These are phyloP conservation scores for Tetrahymena malaccensis DNA, from an alignment of 73 alveolate genomes.

Conservation along the genomic window DNA sequence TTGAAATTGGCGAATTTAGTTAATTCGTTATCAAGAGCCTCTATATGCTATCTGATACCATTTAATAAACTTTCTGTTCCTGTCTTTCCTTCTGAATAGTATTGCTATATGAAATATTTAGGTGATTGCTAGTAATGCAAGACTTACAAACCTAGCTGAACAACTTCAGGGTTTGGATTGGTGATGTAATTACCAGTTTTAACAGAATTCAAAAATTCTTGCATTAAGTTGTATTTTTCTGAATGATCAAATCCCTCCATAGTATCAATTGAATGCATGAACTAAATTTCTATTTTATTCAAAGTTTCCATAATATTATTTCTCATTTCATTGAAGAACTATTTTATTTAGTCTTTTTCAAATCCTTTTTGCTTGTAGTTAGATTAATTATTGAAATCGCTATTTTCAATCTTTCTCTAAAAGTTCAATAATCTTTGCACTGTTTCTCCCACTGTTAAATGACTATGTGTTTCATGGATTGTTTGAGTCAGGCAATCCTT, in stretches of 20 bases:
- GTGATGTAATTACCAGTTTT: not conserved
- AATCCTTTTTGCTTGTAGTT: not conserved
- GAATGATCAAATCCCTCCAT: not conserved
- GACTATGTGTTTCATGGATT: not conserved
- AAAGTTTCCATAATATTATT: not conserved
- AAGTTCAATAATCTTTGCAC: not conserved
- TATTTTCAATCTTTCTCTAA: not conserved
- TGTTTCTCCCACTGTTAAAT: not conserved
- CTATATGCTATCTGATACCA: not conserved
- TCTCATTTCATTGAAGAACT: not conserved
- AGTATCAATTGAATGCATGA: not conserved
- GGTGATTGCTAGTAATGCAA: not conserved
- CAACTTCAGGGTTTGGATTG: not conserved
- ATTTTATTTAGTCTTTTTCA: not conserved
- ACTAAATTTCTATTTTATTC: not conserved
- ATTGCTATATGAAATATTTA: not conserved
- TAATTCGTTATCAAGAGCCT: not conserved
- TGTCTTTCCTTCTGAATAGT: not conserved
- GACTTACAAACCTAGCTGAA: not conserved
- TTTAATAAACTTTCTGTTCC: not conserved
- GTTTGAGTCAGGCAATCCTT: not conserved
- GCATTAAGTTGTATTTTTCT: not conserved
- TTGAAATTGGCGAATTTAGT: not conserved
- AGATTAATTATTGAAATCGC: not conserved
- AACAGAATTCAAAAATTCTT: not conserved